Evolutionary conservation across 495 filamentous ascomycete genomes (phyloP), one percentile per base, ranked within the genome.

Genomic region (Penicillium alfredii): DNA sequence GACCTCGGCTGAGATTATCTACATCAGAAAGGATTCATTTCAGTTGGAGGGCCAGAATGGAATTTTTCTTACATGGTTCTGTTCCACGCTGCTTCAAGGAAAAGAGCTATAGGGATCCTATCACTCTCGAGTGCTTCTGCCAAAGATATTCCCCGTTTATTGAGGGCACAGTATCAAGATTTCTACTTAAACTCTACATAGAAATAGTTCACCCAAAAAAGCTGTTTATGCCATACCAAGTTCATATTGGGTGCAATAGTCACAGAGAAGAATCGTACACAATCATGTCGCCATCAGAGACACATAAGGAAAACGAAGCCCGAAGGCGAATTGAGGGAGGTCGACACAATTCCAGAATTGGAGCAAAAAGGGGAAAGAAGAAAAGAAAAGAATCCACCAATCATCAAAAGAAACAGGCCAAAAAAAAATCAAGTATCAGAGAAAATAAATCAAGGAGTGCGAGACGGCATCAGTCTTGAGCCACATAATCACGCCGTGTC

Each of bases 221-320:
- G n/a, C n/a, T n/a, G n/a, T n/a, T n/a, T n/a, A n/a, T n/a, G n/a
- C n/a, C n/a, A n/a, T n/a, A n/a, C n/a, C 22, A 38, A 43, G 11
- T 42, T 30, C 39, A 36, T 45, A 8, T 38, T 45, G 31, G 23
- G 24, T 18, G 10, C 21, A 35, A 33, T 42, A 48, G 21, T 42
- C 32, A 44, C 40, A 47, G 33, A 46, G 42, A 39, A 47, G 40
- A 51, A 39, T 53, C 53, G 35, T 56, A 47, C 45, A 53, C 25
- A 39, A 47, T 53, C 49, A 54, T 56, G 43, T 39, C 43, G 38
- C 49, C 53, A 43, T 56, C 30, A 56, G 25, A 45, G 35, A 53
- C 36, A 52, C 31, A 36, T 27, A 49, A 52, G 35, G 44, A 30
- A 56, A 33, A 27, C 10, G 30, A 9, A 30, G 29, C 34, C 10